Evolutionary conservation across 148 eudicot genomes (phyloP).

Genomic region (Persicaria maculosa): DNA sequence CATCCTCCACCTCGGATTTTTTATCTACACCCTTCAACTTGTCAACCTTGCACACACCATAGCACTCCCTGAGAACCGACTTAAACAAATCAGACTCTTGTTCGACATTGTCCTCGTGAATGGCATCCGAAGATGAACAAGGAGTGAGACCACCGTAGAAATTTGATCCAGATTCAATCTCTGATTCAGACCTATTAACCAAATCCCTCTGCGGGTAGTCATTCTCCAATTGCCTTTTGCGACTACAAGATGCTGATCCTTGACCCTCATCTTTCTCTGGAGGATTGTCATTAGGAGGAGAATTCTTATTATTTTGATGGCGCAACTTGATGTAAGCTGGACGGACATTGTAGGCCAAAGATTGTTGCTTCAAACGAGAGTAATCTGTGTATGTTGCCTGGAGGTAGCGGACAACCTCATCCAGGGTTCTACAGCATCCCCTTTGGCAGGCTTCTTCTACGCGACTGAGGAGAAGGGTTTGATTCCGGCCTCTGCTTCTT

Average conservation of each 20-base stretch:
- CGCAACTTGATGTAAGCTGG: slow-evolving; percentile 5
- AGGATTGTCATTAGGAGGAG: too few species aligned
- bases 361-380: slow-evolving; percentile 12
- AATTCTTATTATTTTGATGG: background rate
- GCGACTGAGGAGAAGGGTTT: slow-evolving; percentile 4
- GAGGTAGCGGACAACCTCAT: slow-evolving; percentile 23
- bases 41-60: slow-evolving; percentile 10
- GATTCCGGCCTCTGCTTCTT: slow-evolving; percentile 8
- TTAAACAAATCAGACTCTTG: slow-evolving; percentile 58
- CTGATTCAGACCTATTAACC: background rate
- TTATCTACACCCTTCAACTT: slow-evolving; percentile 16
- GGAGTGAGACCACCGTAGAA: slow-evolving; percentile 20
- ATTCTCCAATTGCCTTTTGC: slow-evolving; percentile 15
- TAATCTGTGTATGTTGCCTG: slow-evolving; percentile 23
- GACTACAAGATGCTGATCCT: background rate
- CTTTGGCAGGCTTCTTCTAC: slow-evolving; percentile 12
- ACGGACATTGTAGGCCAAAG: slow-evolving; percentile 4
- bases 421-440: slow-evolving; percentile 10
- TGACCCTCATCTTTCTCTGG: slow-evolving; percentile 1
- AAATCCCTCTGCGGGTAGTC: background rate
- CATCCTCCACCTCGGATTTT: slow-evolving; percentile 46
- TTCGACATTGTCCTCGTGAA: slow-evolving; percentile 32
- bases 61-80: slow-evolving; percentile 38
- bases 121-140: slow-evolving; percentile 30
- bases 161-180: slow-evolving; percentile 3